Conservation (phyloP, 2,329 filamentous ascomycete genomes). For the Xylariaceae sp. region DNA sequence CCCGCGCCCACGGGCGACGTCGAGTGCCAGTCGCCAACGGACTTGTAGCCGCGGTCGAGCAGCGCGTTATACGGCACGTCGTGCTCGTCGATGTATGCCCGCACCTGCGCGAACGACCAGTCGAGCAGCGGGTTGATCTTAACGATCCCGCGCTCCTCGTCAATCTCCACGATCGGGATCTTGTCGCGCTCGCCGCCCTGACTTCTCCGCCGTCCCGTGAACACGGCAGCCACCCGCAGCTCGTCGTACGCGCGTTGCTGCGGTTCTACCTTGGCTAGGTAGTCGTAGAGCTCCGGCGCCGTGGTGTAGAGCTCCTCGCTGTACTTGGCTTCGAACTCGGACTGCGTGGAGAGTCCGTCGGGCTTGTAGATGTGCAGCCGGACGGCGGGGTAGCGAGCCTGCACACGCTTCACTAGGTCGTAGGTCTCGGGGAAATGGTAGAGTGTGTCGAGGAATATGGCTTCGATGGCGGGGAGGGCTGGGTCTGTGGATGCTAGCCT, state of each 20-base stretch:
- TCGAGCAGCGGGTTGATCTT: conserved; percentile 97
- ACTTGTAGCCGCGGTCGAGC: conserved; percentile 94
- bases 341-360: conserved; percentile 63
- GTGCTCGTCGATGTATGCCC: conserved; percentile 79
- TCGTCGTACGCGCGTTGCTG: conserved; percentile 86
- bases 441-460: conserved; percentile 79
- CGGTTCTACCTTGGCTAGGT: conserved; percentile 95
- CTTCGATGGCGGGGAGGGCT: conserved; percentile 55
- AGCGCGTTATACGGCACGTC: conserved; percentile 91
- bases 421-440: conserved; percentile 79
- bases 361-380: conserved; percentile 89
- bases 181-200: conserved; percentile 90
- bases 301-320: conserved; percentile 80
- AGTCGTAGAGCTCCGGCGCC: conserved; percentile 90
- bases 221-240: conserved; percentile 80
- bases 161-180: conserved; percentile 87
- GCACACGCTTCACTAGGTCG: conserved; percentile 68
- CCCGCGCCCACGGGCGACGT: conserved; percentile 84
- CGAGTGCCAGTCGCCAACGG: conserved; percentile 96
- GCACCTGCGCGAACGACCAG: conserved; percentile 88
- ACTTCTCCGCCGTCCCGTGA: conserved; percentile 86
- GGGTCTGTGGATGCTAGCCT: conserved; percentile 64
- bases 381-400: conserved; percentile 70
- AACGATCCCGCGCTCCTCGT: conserved; percentile 80
- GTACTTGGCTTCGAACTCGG: conserved; percentile 77